Conservation (phyloP, 1,284 basidiomycete genomes). For the Mycena sp. region DNA sequence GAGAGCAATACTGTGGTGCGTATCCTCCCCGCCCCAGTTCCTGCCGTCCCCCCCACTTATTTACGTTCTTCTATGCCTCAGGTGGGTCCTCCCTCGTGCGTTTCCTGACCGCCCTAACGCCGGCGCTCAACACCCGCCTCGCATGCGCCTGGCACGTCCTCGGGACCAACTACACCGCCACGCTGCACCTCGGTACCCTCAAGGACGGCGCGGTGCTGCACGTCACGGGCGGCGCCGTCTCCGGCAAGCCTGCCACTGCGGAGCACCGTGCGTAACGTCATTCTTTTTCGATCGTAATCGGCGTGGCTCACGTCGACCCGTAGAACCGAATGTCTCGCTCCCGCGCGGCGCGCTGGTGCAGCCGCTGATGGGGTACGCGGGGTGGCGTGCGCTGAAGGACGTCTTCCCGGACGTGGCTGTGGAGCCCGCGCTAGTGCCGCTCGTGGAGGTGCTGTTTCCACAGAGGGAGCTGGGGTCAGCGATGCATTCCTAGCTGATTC, state of each 20-base stretch:
- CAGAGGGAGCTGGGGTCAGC: neutral
- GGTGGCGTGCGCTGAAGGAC: constrained; percentile 6
- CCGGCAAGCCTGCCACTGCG: neutral
- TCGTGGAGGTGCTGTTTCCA: constrained; percentile 15
- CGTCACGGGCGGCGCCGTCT: too few relatives aligned
- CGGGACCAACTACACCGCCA: too few relatives aligned
- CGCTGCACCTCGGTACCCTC: too few relatives aligned
- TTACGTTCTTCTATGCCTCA: too few relatives aligned
- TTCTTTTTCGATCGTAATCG: too few relatives aligned
- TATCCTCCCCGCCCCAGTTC: too few relatives aligned
- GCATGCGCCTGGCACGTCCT: too few relatives aligned
- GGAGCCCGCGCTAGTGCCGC: neutral
- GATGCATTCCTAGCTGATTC: neutral
- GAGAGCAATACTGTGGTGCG: neutral
- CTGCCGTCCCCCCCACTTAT: too few relatives aligned
- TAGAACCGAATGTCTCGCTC: constrained; percentile 5
- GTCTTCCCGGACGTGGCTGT: constrained; percentile 8
- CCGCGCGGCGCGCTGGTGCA: constrained; percentile 2
- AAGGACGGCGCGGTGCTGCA: too few relatives aligned
- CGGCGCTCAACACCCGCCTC: too few relatives aligned
- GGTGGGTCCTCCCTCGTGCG: neutral
- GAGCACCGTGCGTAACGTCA: neutral
- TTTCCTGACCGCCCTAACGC: neutral
- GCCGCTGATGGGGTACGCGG: constrained; percentile 4
- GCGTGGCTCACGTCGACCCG: too few relatives aligned